Evolutionary conservation across 2,329 filamentous ascomycete genomes (phyloP), one percentile per base, ranked within the genome.

Genomic region (Fusarium domesticum): DNA sequence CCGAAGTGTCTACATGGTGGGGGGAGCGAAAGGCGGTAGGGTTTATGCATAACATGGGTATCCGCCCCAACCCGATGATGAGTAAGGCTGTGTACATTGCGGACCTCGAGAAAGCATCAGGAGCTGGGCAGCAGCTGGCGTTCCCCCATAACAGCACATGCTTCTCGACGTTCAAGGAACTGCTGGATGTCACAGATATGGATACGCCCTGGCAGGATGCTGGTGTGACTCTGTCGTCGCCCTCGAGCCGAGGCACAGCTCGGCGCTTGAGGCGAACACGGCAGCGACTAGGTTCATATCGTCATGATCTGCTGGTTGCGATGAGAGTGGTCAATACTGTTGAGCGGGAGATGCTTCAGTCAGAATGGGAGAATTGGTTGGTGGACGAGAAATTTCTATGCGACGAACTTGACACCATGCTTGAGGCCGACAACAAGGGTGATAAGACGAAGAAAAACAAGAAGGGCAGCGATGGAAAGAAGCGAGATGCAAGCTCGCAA

Each of bases 351-450:
- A 84, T 96, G 64, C 68, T 97, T 42, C 80, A 83, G 59, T 85
- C 86, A 1, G 92, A 96, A 66, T 98, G 90, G 85, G 91, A 96
- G 70, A 87, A 88, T 52, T 98, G 92, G 91, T 76, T 97, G 20
- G 68, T 79, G 3, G 85, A 88, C 54, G 93, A 98, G 70, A 84
- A 83, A 52, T 68, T 75, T 25, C 80, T 87, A 37, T 98, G 93
- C 65, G 80, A 81, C 44, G 79, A 85, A 60, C 71, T 80, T 6
- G 69, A 72, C 18, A 61, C 61, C 23, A 66, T 76, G 58, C 64
- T 85, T 16, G 45, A 59, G 8, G 39, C 51, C 4, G 61, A 62
- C 33, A 51, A 61, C 4, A 43, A 50, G 35, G 51, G 48, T 5
- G 23, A 32, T 18, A 39, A 42, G 23, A n/a, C n/a, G n/a, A 51